Evolutionary conservation across 352 stramenopile species (phyloP).

Genomic region (Elongisporangium senticosum): DNA sequence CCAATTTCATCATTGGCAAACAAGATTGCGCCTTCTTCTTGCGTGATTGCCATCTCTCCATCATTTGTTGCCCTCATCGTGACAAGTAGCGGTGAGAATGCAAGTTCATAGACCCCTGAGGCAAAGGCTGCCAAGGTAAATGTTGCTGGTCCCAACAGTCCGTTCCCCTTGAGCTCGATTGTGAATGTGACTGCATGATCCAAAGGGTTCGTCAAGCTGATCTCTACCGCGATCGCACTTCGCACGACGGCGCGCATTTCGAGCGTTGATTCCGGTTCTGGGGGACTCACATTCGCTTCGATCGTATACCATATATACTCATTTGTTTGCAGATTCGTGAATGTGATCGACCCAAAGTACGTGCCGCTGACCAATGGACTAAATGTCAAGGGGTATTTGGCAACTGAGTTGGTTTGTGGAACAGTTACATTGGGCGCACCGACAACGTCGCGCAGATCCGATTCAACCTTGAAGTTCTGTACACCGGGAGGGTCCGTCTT

Average conservation of each 20-base stretch:
- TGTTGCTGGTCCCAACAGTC: constrained; percentile 68
- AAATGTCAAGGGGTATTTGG: constrained; percentile 82
- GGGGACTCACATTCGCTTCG: constrained; percentile 75
- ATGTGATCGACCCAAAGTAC: constrained; percentile 92
- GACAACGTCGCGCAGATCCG: constrained; percentile 87
- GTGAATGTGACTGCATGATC: constrained; percentile 79
- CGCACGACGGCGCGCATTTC: constrained; percentile 82
- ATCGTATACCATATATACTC: constrained; percentile 93
- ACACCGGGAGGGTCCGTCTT: constrained; percentile 28
- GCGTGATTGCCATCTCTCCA: not conserved
- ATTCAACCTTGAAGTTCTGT: constrained; percentile 85
- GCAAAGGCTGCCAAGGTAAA: constrained; percentile 73
- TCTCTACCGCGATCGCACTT: constrained; percentile 83
- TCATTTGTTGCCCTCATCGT: constrained; percentile 12
- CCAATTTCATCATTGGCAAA: constrained; percentile 89
- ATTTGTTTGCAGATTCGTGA: constrained; percentile 76
- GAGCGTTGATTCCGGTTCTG: constrained; percentile 71
- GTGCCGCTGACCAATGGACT: constrained; percentile 85
- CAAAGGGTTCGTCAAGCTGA: constrained; percentile 88
- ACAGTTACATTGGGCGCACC: constrained; percentile 55
- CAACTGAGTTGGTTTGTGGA: constrained; percentile 11
- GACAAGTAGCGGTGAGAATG: constrained; percentile 86
- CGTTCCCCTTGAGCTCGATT: constrained; percentile 80
- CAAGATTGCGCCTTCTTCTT: constrained; percentile 71
- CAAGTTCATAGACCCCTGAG: constrained; percentile 85